Conservation (phyloP, 1,284 basidiomycete species). For the Xerocomus minutiporus region DNA sequence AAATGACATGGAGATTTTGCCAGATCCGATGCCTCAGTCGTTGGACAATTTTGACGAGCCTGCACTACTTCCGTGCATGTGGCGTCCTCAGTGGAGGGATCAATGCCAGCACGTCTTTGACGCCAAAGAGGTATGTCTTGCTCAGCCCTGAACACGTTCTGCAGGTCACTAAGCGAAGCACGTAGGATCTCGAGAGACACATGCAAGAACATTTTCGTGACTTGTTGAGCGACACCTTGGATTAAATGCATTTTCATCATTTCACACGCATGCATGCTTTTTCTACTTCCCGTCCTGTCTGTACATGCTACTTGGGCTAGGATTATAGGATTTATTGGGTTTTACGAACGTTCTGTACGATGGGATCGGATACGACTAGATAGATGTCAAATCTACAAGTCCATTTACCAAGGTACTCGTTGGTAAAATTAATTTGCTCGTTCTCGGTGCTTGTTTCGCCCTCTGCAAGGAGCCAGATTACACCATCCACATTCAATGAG, state of each 20-base stretch:
- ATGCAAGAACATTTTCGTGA: constrained; percentile 19
- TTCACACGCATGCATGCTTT: neutral
- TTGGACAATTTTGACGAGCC: constrained; percentile 17
- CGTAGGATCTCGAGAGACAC: constrained; percentile 24
- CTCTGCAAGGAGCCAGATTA: too few species aligned
- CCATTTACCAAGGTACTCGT: too few species aligned
- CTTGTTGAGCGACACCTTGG: constrained; percentile 1
- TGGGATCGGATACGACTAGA: neutral
- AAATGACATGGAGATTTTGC: constrained; percentile 15
- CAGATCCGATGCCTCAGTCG: constrained; percentile 1
- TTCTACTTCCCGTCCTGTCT: neutral
- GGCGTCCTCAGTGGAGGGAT: constrained; percentile 28
- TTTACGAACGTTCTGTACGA: neutral
- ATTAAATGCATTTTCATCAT: neutral
- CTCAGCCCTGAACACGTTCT: neutral
- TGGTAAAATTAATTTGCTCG: too few species aligned
- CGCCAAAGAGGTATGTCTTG: constrained; percentile 28
- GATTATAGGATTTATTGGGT: neutral
- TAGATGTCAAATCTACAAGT: too few species aligned
- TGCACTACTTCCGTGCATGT: constrained; percentile 27
- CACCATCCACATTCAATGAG: too few species aligned
- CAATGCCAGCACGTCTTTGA: constrained; percentile 28
- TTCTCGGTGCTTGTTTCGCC: too few species aligned
- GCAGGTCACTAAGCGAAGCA: neutral
- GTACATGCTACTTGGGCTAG: neutral